phyloP scores from a whole-genome alignment of 768 basidiomycete genomes.

The Chiua virens region DNA sequence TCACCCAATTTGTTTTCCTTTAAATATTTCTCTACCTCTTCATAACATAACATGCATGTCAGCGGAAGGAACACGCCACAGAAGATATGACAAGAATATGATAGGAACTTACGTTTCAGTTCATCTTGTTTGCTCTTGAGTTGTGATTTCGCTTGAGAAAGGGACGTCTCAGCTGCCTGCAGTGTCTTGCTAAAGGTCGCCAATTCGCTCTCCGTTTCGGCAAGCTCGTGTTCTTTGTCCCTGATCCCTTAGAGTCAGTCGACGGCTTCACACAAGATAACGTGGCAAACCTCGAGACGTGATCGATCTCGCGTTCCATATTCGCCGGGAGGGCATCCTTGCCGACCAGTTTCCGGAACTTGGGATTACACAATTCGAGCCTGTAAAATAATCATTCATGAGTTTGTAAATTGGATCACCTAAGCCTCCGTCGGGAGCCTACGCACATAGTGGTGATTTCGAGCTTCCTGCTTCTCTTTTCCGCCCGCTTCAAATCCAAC shows the following conservation, averaged over 20 bases:
- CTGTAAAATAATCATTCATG: slow-evolving; percentile 39
- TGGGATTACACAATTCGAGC: slow-evolving; percentile 56
- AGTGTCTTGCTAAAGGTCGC: slow-evolving; percentile 52
- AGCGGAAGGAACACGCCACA: not conserved
- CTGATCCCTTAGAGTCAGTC: slow-evolving; percentile 38
- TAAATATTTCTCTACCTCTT: slow-evolving; percentile 45
- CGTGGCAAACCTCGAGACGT: slow-evolving; percentile 46
- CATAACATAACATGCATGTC: not conserved
- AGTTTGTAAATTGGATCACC: not conserved
- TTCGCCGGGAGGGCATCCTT: slow-evolving; percentile 55
- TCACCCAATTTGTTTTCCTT: slow-evolving; percentile 41
- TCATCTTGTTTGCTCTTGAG: slow-evolving; percentile 63
- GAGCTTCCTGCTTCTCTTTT: slow-evolving; percentile 59
- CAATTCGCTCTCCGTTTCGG: slow-evolving; percentile 31
- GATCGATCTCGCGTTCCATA: slow-evolving; percentile 75
- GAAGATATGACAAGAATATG: not conserved
- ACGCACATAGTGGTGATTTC: slow-evolving; percentile 73
- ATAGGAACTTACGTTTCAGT: slow-evolving; percentile 49
- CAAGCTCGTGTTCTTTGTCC: slow-evolving; percentile 63
- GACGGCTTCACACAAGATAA: not conserved
- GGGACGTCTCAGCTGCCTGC: slow-evolving; percentile 61
- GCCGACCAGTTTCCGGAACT: slow-evolving; percentile 67
- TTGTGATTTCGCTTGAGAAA: slow-evolving; percentile 60
- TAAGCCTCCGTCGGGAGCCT: not conserved
- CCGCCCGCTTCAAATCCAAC: slow-evolving; percentile 69